phyloP scores from a whole-genome alignment of 176 grass and related monocot genomes.

The Rhynchospora pubera region DNA sequence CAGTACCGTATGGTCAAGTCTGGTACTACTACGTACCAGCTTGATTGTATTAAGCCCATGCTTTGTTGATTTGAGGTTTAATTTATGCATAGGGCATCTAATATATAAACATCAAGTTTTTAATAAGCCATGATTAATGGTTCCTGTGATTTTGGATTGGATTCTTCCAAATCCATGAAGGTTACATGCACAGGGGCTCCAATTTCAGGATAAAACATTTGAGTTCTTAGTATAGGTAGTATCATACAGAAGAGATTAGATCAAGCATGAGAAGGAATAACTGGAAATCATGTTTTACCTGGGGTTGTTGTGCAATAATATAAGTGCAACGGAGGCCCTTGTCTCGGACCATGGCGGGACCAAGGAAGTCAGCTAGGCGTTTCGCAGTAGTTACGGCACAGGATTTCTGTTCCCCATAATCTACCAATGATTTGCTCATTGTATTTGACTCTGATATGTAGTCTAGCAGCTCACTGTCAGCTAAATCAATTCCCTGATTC shows the following conservation, averaged over 20 bases:
- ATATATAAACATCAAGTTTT: neutral
- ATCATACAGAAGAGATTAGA: neutral
- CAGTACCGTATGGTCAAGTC: neutral
- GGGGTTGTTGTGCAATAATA: slow-evolving; percentile 83
- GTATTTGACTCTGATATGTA: slow-evolving; percentile 96
- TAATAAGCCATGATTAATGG: neutral
- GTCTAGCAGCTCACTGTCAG: slow-evolving; percentile 86
- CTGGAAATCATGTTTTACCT: slow-evolving; percentile 43
- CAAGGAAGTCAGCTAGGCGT: slow-evolving; percentile 85
- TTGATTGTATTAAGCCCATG: neutral
- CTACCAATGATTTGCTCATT: slow-evolving; percentile 96
- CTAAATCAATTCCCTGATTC: slow-evolving; percentile 96
- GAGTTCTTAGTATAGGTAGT: too few species aligned
- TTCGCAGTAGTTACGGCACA: slow-evolving; percentile 93
- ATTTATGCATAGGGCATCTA: neutral
- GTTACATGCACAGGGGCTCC: neutral
- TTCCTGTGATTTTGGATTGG: neutral
- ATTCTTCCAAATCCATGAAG: neutral
- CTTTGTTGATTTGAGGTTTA: neutral
- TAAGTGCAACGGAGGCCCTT: slow-evolving; percentile 97
- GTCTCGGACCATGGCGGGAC: slow-evolving; percentile 92
- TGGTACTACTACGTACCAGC: neutral
- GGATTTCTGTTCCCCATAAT: slow-evolving; percentile 94
- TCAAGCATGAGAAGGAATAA: slow-evolving; percentile 2
- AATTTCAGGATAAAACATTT: neutral